Evolutionary conservation across 1,284 basidiomycete genomes (phyloP), one percentile per base, ranked within the genome.

Genomic region (Ganoderma resinaceum): DNA sequence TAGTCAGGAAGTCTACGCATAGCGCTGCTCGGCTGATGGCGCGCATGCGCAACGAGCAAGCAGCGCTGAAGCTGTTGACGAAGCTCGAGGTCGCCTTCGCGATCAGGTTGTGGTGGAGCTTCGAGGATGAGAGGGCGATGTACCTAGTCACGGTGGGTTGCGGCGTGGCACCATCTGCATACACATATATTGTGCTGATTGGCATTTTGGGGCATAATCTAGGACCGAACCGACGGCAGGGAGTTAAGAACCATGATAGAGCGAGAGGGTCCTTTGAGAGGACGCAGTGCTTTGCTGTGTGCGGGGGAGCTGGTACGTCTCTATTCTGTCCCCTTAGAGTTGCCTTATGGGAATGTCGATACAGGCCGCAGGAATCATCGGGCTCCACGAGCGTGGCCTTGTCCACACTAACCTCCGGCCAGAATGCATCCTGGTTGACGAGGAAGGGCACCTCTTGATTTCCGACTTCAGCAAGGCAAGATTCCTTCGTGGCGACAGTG

Each of bases 401-500:
- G 68, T 74, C 5, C 77, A 78, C 57, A 62, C 75, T 7, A 86
- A 88, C 73, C 77, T 91, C 61, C 88, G 86, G 74, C 89, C 89
- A 2, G 88, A 89, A 72, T 88, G 88, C 77, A 87, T 90, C 68
- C 80, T 90, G 59, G 82, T 91, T 62, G 87, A 88, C 70, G 85
- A 85, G 26, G 89, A 87, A 3, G 89, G 89, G 2, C 89, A 90
- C 79, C 82, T 90, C 61, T 83, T 89, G 87, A 77, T 82, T 86
- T 58, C 86, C 81, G 61, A 74, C 61, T 76, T 78, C 60, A 74
- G 69, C 6, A 58, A 63, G 12, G 72, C 76, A 3, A 66, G 60
- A 3, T 65, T 90, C 58, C 89, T 88, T 61, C 87, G 89, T 53
- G 52, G 72, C 57, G 33, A 65, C 38, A 61, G 35, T 29, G 63